Evolutionary conservation across 208 protist species (phyloP), one percentile per base, ranked within the genome.

Genomic region (Wallacemonas sp.): DNA sequence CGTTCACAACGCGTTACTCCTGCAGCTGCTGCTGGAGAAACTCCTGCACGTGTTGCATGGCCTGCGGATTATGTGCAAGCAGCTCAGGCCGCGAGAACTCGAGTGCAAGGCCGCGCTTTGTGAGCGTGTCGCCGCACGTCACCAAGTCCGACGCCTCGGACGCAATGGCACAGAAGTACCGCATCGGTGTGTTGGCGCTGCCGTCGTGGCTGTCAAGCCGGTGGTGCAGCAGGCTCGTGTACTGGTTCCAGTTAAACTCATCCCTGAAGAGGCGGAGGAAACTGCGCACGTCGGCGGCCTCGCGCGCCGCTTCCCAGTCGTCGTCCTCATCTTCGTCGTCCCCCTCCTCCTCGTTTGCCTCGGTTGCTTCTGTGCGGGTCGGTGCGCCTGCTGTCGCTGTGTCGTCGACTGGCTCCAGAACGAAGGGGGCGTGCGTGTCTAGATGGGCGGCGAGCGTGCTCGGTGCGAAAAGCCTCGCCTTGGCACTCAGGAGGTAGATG

Each of bases 241-340:
- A 91, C 23, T 65, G 61, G 55, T 95, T 95, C 87, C 90, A 95
- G 50, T 90, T 81, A 11, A 16, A 46, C 25, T 65, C 63, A 46
- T 84, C 77, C 38, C 90, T 76, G 63, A 95, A 89, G 20, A 95
- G 76, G 36, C 90, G 85, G 52, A 95, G 92, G 52, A 95, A 95
- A 50, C 67, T 80, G 57, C 44, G 73, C 8, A 57, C 70, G 25
- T 71, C 74, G 28, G n/a, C 66, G 26, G 39, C 36, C 23, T 52
- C 59, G 44, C 32, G 50, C 49, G 18, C 54, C 14, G 69, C 73
- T 26, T 75, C 77, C 4, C 61, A 54, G 28, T 70, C 67, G 45
- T 77, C 70, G 16, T 72, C 79, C 0, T 74, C 67, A 20, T 69
- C 69, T 4, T 45, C 42, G 3, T 70, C 52, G 14, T 70, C 52